A percentile compares a stretch with the other conserved stretches of the same genome.
These are phyloP conservation scores for Hemisphaericaspora lyxosophila DNA, from an alignment of 1,139 yeast genomes.

Conservation along the genomic window DNA sequence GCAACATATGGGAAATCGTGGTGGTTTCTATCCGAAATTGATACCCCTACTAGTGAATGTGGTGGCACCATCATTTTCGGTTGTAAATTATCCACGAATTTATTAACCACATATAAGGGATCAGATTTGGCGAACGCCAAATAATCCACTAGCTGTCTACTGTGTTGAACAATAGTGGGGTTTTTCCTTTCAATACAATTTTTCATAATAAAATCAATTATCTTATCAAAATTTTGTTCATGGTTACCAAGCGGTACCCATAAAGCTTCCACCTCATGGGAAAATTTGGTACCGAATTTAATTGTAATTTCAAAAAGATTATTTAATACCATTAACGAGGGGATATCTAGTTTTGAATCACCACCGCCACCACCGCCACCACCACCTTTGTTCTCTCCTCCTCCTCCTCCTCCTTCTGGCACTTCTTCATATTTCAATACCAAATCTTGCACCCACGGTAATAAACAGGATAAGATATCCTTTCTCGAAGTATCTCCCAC, in stretches of 20 bases:
- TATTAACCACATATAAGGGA: constrained; percentile 57
- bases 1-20: constrained; percentile 68
- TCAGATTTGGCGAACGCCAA: constrained; percentile 62
- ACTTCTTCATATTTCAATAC: constrained; percentile 50
- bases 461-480: constrained; percentile 73
- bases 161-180: constrained; percentile 71
- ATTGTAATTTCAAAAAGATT: constrained; percentile 85
- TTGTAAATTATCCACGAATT: constrained; percentile 65
- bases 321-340: constrained; percentile 74
- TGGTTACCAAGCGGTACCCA: constrained; percentile 90
- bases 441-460: constrained; percentile 89
- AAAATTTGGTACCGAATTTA: constrained; percentile 67
- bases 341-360: constrained; percentile 37
- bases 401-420: not conserved
- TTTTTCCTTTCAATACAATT: constrained; percentile 72
- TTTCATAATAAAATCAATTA: constrained; percentile 66
- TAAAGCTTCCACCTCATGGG: constrained; percentile 85
- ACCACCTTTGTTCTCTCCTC: constrained; percentile 21
- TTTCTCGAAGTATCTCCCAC: constrained; percentile 60
- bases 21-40: constrained; percentile 3
- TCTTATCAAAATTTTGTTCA: constrained; percentile 66
- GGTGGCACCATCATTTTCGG: constrained; percentile 90
- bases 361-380: constrained; percentile 21
- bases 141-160: constrained; percentile 79
- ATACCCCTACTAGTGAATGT: constrained; percentile 20